A percentile compares a stretch with the other conserved stretches of the same genome.
These are phyloP conservation scores for Calonectria pauciramosa DNA, from an alignment of 2,329 filamentous ascomycete genomes.

Conservation along the genomic window DNA sequence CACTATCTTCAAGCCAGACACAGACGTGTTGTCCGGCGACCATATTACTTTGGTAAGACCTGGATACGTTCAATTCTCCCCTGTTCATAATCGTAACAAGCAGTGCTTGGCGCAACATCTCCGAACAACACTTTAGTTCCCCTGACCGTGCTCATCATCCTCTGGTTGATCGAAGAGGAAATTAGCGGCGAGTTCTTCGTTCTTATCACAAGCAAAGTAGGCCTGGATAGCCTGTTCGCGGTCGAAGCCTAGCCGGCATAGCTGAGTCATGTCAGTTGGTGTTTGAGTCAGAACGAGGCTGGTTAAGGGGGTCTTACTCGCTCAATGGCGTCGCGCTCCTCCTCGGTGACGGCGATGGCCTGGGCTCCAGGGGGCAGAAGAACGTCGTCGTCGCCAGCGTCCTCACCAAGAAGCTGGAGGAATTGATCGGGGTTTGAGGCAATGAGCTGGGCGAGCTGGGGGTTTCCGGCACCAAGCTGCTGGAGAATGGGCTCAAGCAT, in stretches of 20 bases:
- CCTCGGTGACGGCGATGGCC: slow-evolving; percentile 91
- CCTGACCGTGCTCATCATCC: slow-evolving; percentile 74
- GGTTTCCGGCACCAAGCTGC: slow-evolving; percentile 95
- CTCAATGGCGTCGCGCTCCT: slow-evolving; percentile 97
- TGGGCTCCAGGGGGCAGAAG: slow-evolving; percentile 90
- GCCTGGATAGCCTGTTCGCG: slow-evolving; percentile 96
- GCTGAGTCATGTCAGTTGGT: slow-evolving; percentile 60
- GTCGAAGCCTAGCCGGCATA: slow-evolving; percentile 94
- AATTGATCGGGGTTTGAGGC: slow-evolving; percentile 94
- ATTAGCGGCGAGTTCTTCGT: slow-evolving; percentile 97
- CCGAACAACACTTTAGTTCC: slow-evolving; percentile 49
- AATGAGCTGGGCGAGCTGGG: slow-evolving; percentile 92
- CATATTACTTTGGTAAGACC: slow-evolving; percentile 42
- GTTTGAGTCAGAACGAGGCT: background rate
- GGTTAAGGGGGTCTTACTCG: slow-evolving; percentile 69
- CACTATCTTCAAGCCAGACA: slow-evolving; percentile 36
- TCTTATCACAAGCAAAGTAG: slow-evolving; percentile 99
- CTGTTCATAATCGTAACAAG: slow-evolving; percentile 46
- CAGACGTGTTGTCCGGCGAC: slow-evolving; percentile 32
- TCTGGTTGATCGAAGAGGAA: slow-evolving; percentile 98
- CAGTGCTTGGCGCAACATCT: slow-evolving; percentile 41
- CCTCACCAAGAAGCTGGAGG: slow-evolving; percentile 89
- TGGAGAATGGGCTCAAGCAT: slow-evolving; percentile 99
- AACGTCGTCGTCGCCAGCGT: slow-evolving; percentile 81
- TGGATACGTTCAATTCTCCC: slow-evolving; percentile 38